Percentiles rank a stretch among this genome's conserved stretches.
Conservation (phyloP, 2,329 filamentous ascomycete genomes). For the Trichophyton simii region DNA sequence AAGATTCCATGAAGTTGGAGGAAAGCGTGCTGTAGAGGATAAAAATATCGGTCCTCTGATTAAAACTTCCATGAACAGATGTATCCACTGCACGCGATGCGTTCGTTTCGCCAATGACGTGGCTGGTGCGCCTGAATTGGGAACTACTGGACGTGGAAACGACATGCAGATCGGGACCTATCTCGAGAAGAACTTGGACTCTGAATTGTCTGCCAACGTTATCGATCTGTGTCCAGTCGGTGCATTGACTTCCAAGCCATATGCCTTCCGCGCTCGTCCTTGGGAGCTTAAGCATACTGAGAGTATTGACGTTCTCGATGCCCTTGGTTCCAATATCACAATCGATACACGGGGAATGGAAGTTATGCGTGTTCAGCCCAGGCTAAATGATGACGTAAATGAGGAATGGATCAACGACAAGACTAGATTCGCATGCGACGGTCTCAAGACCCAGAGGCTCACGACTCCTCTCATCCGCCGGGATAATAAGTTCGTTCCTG, state of each 20-base stretch:
- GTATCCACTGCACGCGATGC: constrained; percentile 97
- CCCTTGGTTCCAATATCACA: constrained; percentile 83
- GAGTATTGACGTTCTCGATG: constrained; percentile 88
- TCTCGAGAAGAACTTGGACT: constrained; percentile 83
- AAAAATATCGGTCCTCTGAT: constrained; percentile 98
- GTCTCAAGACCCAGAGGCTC: constrained; percentile 86
- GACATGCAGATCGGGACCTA: constrained; percentile 98
- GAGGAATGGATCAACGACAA: constrained; percentile 99
- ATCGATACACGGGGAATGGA: constrained; percentile 87
- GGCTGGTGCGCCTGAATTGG: constrained; percentile 88
- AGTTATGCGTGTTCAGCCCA: constrained; percentile 86
- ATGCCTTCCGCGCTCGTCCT: constrained; percentile 88
- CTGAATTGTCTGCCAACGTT: constrained; percentile 91
- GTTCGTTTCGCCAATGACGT: constrained; percentile 96
- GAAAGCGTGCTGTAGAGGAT: constrained; percentile 96
- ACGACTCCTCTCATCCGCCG: constrained; percentile 83
- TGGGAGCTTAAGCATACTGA: constrained; percentile 97
- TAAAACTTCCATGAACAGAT: constrained; percentile 99
- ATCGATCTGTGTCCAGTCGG: constrained; percentile 97
- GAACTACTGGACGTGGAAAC: constrained; percentile 88
- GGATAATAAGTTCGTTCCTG: constrained; percentile 82
- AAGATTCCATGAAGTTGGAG: constrained; percentile 87
- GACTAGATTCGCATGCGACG: constrained; percentile 89
- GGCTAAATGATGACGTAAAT: constrained; percentile 94
- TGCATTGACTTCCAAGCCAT: constrained; percentile 91